Evolutionary conservation across 768 basidiomycete species (phyloP).

Genomic region (Cytidiella melzeri): DNA sequence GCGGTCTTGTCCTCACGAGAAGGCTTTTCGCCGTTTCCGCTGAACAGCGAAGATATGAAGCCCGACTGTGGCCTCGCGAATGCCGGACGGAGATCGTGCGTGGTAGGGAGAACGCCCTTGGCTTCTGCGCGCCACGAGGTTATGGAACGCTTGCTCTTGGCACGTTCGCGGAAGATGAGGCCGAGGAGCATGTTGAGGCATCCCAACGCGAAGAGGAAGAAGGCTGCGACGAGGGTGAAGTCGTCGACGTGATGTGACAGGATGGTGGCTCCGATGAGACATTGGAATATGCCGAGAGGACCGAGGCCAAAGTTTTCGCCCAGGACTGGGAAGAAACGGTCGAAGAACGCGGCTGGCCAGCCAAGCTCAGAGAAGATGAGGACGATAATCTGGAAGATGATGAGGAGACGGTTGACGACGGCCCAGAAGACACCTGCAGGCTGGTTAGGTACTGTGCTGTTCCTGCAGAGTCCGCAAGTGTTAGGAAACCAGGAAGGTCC

Average conservation of each 20-base stretch:
- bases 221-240: slow-evolving; percentile 86
- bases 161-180: slow-evolving; percentile 67
- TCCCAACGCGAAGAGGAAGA: slow-evolving; percentile 89
- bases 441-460: slow-evolving; percentile 85
- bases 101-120: slow-evolving; percentile 51
- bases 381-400: slow-evolving; percentile 77
- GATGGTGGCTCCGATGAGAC: slow-evolving; percentile 62
- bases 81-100: slow-evolving; percentile 27
- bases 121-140: slow-evolving; percentile 57
- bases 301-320: slow-evolving; percentile 83
- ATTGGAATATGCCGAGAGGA: slow-evolving; percentile 81
- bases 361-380: slow-evolving; percentile 80
- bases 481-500: no score
- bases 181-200: slow-evolving; percentile 83
- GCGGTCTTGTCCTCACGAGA: slow-evolving; percentile 25
- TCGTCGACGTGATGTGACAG: slow-evolving; percentile 65
- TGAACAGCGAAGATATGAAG: slow-evolving; percentile 23
- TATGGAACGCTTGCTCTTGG: slow-evolving; percentile 61
- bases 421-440: slow-evolving; percentile 91
- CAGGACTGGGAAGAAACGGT: slow-evolving; percentile 80
- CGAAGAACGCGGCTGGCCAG: slow-evolving; percentile 75
- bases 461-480: no score
- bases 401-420: slow-evolving; percentile 79
- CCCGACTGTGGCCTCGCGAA: slow-evolving; percentile 17
- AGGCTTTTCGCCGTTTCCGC: slow-evolving; percentile 13